phyloP scores from a whole-genome alignment of 2,329 filamentous ascomycete genomes.

The Cordyceps militaris region DNA sequence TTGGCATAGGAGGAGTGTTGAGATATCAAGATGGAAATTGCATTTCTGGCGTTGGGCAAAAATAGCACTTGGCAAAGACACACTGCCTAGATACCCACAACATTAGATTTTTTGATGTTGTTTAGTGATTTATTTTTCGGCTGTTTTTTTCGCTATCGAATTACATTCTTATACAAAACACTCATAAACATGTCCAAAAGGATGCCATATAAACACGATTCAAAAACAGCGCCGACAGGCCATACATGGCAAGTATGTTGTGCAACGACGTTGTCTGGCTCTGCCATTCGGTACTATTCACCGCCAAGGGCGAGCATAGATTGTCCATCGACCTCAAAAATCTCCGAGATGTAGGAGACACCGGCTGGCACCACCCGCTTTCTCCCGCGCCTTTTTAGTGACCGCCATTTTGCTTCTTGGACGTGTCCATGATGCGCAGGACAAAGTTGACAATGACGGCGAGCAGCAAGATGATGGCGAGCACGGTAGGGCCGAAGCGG shows the following conservation, averaged over 20 bases:
- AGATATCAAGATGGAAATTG: not conserved
- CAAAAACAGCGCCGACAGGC: not conserved
- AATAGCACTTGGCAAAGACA: not conserved
- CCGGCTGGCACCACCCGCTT: no score
- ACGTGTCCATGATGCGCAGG: constrained; percentile 54
- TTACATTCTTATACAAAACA: not conserved
- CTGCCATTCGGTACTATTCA: not conserved
- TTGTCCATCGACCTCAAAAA: not conserved
- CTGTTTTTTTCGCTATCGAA: not conserved
- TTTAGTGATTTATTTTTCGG: not conserved
- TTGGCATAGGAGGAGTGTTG: not conserved
- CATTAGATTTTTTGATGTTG: not conserved
- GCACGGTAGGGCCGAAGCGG: constrained; percentile 82
- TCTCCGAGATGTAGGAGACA: not conserved
- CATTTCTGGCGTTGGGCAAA: constrained; percentile 9
- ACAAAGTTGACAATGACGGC: constrained; percentile 97
- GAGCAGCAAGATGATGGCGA: constrained; percentile 77
- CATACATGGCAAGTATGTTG: not conserved
- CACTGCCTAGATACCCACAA: constrained; percentile 7
- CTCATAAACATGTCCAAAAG: constrained; percentile 5
- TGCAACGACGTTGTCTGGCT: not conserved
- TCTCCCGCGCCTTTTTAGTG: not conserved
- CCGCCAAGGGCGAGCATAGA: not conserved
- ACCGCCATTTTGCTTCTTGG: constrained; percentile 31
- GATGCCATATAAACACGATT: constrained; percentile 1